Evolutionary conservation across 352 stramenopile genomes (phyloP).

Genomic region (Blastocystis hominis): DNA sequence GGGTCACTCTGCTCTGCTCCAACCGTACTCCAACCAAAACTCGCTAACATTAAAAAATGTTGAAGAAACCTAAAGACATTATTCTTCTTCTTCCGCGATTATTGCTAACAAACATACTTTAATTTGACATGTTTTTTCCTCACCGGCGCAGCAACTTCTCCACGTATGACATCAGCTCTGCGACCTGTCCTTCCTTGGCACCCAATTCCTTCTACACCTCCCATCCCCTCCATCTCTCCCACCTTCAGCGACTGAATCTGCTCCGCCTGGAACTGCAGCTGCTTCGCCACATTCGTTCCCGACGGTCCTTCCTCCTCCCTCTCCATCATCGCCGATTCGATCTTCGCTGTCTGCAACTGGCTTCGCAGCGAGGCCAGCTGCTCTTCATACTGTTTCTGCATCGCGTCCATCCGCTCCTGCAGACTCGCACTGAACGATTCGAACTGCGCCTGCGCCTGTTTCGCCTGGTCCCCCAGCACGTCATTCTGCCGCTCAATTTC

Average conservation of each 20-base stretch:
- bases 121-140: background rate
- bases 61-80: background rate
- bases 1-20: slow-evolving; percentile 39
- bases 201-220: background rate
- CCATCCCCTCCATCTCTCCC: background rate
- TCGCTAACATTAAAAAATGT: background rate
- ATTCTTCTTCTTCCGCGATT: background rate
- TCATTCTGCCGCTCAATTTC: background rate
- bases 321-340: background rate
- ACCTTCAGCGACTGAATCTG: background rate
- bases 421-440: background rate
- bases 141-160: background rate
- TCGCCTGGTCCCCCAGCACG: background rate
- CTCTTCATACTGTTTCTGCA: background rate
- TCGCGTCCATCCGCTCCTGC: background rate
- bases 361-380: background rate
- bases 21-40: slow-evolving; percentile 49
- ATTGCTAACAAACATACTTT: background rate
- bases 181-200: background rate
- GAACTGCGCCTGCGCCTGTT: background rate
- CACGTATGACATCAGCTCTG: slow-evolving; percentile 4
- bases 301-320: background rate
- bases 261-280: background rate
- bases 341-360: background rate
- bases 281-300: background rate